Evolutionary conservation across 2,329 filamentous ascomycete genomes (phyloP).

Genomic region (Penicillium verrucosum): DNA sequence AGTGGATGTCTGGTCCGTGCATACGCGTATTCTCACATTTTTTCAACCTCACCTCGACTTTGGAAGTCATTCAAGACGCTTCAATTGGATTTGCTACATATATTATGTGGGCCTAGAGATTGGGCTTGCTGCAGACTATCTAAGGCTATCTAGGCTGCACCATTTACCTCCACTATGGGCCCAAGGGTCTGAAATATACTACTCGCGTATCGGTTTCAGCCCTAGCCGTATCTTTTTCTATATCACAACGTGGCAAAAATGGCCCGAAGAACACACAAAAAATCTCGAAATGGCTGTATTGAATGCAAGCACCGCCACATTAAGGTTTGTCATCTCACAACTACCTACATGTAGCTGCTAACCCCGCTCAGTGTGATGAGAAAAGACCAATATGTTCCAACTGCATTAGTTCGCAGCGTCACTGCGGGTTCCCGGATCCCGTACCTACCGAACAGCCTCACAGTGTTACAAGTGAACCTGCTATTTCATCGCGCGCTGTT

Average conservation of each 20-base stretch:
- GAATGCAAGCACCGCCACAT: slow-evolving; percentile 41
- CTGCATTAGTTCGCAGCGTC: slow-evolving; percentile 25
- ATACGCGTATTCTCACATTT: slow-evolving; percentile 1
- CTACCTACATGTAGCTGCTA: neutral
- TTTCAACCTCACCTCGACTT: neutral
- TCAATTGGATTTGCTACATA: neutral
- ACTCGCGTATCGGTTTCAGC: neutral
- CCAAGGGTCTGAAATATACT: neutral
- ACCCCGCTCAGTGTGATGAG: slow-evolving; percentile 33
- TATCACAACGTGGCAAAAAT: neutral
- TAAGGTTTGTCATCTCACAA: slow-evolving; percentile 27
- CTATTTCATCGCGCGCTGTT: neutral
- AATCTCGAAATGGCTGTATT: slow-evolving; percentile 38
- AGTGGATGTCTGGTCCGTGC: slow-evolving; percentile 1
- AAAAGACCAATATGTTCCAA: slow-evolving; percentile 33
- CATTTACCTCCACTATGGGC: neutral
- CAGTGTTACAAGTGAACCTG: neutral
- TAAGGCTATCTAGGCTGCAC: neutral
- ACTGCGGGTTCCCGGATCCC: slow-evolving; percentile 16
- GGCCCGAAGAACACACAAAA: slow-evolving; percentile 31
- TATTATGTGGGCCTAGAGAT: neutral
- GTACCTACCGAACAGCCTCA: neutral
- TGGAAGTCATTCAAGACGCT: neutral
- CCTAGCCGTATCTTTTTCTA: neutral
- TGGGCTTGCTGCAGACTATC: neutral